Evolutionary conservation across 169 alveolate species (phyloP).

Genomic region (Fabrea salina): DNA sequence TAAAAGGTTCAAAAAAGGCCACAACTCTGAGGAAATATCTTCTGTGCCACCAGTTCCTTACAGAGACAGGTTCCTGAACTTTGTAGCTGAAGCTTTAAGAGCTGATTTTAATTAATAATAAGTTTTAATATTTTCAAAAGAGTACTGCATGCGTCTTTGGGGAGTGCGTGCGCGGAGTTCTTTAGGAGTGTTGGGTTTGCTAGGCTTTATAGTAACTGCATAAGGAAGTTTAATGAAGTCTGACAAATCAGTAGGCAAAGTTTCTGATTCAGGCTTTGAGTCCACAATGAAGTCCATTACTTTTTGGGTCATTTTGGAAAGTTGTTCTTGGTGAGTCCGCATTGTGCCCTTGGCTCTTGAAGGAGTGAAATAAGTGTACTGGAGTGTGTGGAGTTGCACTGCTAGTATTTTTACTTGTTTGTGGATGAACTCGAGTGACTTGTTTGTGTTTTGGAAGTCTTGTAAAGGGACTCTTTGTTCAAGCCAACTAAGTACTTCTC

Average conservation of each 20-base stretch:
- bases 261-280: conserved; percentile 1
- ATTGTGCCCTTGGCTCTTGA: background rate
- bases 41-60: too few species aligned
- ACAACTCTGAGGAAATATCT: too few species aligned
- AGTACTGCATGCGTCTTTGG: background rate
- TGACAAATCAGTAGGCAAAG: background rate
- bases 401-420: background rate
- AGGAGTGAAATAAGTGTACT: background rate
- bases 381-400: background rate
- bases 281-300: background rate
- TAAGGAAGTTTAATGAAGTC: background rate
- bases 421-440: background rate
- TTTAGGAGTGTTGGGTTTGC: conserved; percentile 17
- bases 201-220: too few species aligned
- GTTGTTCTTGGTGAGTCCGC: conserved; percentile 8
- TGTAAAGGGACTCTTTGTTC: conserved; percentile 6
- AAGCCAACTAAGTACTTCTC: background rate
- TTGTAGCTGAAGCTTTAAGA: too few species aligned
- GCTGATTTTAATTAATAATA: background rate
- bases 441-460: background rate
- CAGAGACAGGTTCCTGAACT: too few species aligned
- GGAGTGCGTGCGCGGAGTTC: background rate
- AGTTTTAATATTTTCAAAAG: background rate
- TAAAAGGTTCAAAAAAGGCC: too few species aligned
- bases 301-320: conserved; percentile 3